These are phyloP conservation scores for Gracilariopsis chorda DNA, from an alignment of 23 red algal species.

Conservation along the genomic window DNA sequence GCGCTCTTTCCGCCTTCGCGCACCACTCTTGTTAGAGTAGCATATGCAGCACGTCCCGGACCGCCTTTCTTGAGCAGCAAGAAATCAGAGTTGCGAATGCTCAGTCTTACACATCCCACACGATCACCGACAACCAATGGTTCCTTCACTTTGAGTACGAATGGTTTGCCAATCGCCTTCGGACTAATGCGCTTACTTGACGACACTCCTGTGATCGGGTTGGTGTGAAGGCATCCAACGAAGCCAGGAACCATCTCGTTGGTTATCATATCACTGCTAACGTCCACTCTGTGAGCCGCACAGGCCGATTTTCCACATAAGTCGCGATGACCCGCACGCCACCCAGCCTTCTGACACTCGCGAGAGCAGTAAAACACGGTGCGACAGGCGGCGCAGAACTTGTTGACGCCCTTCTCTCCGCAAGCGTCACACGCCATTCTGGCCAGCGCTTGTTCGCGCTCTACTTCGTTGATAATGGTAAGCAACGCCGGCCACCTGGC, in stretches of 20 bases:
- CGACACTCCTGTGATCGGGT: too few relatives aligned
- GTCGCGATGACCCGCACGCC: conserved; percentile 20
- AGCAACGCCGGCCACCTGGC: neutral
- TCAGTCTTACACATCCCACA: too few relatives aligned
- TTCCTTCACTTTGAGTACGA: too few relatives aligned
- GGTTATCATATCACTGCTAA: neutral
- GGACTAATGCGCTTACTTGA: too few relatives aligned
- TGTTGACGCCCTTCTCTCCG: neutral
- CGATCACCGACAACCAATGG: too few relatives aligned
- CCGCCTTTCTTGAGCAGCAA: too few relatives aligned
- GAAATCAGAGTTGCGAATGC: too few relatives aligned
- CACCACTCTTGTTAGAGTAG: too few relatives aligned
- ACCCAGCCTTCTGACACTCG: conserved; percentile 1
- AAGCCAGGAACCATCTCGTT: neutral
- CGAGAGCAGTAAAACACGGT: conserved; percentile 17
- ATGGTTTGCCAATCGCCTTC: too few relatives aligned
- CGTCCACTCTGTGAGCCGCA: neutral
- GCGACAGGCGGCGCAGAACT: conserved; percentile 17
- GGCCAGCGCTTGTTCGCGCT: neutral
- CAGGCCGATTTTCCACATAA: neutral
- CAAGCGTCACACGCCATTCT: neutral
- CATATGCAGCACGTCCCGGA: too few relatives aligned
- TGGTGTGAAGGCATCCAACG: too few relatives aligned
- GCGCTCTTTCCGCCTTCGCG: too few relatives aligned
- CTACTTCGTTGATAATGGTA: neutral